phyloP scores from a whole-genome alignment of 2,329 filamentous ascomycete genomes.

The Talaromyces albobiverticillius region DNA sequence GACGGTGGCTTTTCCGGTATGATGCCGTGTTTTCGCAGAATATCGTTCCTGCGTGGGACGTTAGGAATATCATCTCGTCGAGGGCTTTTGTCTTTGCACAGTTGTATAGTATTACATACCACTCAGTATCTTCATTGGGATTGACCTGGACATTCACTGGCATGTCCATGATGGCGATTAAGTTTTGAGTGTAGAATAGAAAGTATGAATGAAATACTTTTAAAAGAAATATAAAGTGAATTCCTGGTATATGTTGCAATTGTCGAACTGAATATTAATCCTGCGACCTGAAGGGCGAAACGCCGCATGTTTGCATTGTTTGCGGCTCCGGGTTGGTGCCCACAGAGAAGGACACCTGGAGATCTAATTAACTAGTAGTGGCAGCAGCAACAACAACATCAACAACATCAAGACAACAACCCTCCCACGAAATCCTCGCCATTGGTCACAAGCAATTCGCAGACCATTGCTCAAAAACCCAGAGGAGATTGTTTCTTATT shows the following conservation, averaged over 20 bases:
- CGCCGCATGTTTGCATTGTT: constrained; percentile 41
- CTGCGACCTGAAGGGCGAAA: constrained; percentile 14
- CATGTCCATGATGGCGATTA: constrained; percentile 47
- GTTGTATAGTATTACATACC: constrained; percentile 51
- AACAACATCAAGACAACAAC: not conserved
- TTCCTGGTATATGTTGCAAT: no score
- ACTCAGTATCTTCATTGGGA: constrained; percentile 97
- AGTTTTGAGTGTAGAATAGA: not conserved
- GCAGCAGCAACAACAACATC: constrained; percentile 8
- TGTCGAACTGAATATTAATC: no score
- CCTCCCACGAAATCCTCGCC: not conserved
- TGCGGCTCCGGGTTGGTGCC: constrained; percentile 24
- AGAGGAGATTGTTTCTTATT: not conserved
- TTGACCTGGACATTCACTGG: constrained; percentile 72
- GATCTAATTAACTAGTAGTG: constrained; percentile 17
- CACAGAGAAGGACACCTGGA: constrained; percentile 41
- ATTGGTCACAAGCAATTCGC: not conserved
- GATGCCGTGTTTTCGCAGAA: constrained; percentile 90
- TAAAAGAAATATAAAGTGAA: not conserved
- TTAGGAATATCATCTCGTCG: constrained; percentile 10
- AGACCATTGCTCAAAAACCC: not conserved
- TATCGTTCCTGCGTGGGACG: constrained; percentile 77
- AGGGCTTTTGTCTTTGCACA: not conserved
- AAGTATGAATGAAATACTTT: not conserved
- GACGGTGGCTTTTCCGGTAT: constrained; percentile 98